These are phyloP conservation scores for Ceratorhiza oryzae-sativae DNA, from an alignment of 1,284 basidiomycete genomes.

Conservation along the genomic window DNA sequence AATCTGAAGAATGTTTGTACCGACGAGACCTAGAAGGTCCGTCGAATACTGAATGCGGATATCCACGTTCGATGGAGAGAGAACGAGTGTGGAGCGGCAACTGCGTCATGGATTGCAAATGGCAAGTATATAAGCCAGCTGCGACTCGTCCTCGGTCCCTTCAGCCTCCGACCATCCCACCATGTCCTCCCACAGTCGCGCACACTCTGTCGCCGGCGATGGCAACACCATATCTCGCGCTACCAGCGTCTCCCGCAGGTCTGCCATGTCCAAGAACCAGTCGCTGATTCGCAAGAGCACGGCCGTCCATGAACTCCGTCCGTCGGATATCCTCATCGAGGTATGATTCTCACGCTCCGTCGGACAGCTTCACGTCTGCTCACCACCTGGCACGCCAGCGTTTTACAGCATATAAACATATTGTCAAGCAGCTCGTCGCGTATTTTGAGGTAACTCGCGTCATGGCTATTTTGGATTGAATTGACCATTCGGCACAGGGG, in stretches of 20 bases:
- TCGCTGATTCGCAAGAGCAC: slow-evolving; percentile 91
- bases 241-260: slow-evolving; percentile 71
- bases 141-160: neutral
- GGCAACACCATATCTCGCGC: slow-evolving; percentile 59
- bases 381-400: slow-evolving; percentile 24
- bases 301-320: slow-evolving; percentile 87
- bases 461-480: slow-evolving; percentile 14
- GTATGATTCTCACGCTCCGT: slow-evolving; percentile 46
- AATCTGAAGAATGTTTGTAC: slow-evolving; percentile 19
- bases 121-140: neutral
- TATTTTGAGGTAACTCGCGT: slow-evolving; percentile 71
- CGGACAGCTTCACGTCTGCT: neutral
- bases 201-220: slow-evolving; percentile 32
- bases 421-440: slow-evolving; percentile 91
- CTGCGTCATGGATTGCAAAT: neutral
- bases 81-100: slow-evolving; percentile 5
- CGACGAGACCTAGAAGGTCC: too few relatives aligned
- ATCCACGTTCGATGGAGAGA: neutral
- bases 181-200: slow-evolving; percentile 35
- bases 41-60: neutral
- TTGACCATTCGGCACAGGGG: slow-evolving; percentile 66
- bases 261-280: slow-evolving; percentile 76
- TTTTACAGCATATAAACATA: slow-evolving; percentile 91
- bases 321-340: slow-evolving; percentile 98
- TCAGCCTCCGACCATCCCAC: slow-evolving; percentile 2